Percentiles rank a stretch among this genome's conserved stretches.
Evolutionary conservation across 2,329 filamentous ascomycete species (phyloP).

Genomic region (Waltergamsia citrina): DNA sequence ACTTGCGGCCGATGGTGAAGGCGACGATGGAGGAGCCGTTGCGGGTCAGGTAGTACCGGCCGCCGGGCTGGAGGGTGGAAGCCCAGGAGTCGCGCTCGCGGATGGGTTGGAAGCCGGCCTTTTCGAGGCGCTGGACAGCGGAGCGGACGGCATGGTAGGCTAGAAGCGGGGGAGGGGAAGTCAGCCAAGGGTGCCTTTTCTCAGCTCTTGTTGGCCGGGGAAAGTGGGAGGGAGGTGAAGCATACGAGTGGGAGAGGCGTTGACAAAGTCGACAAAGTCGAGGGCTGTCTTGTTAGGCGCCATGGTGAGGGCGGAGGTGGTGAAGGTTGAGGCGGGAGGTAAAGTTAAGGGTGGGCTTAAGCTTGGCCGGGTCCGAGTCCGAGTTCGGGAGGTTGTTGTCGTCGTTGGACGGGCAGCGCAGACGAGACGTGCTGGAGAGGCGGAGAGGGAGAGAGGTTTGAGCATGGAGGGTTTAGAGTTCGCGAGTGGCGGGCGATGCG

Average conservation of each 20-base stretch:
- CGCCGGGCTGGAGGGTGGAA: constrained; percentile 67
- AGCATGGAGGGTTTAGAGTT: too few species aligned
- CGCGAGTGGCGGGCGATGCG: too few species aligned
- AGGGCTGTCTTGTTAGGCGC: constrained; percentile 49
- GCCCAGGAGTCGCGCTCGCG: constrained; percentile 89
- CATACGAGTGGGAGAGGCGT: constrained; percentile 87
- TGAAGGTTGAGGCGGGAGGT: constrained; percentile 13
- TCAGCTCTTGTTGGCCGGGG: neutral
- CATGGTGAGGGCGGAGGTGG: constrained; percentile 31
- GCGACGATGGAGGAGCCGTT: constrained; percentile 89
- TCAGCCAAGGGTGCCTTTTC: constrained; percentile 8
- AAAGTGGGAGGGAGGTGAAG: constrained; percentile 8
- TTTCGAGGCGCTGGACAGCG: constrained; percentile 64
- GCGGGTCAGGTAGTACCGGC: constrained; percentile 93
- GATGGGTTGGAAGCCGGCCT: constrained; percentile 80
- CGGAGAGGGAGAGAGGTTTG: too few species aligned
- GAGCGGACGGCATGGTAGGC: constrained; percentile 90
- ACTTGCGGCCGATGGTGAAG: constrained; percentile 83
- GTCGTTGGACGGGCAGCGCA: too few species aligned
- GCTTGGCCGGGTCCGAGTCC: too few species aligned
- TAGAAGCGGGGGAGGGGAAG: constrained; percentile 24
- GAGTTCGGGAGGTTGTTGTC: too few species aligned
- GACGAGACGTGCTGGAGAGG: too few species aligned
- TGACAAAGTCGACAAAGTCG: constrained; percentile 90
- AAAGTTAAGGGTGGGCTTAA: too few species aligned